Evolutionary conservation across 75 land plant genomes (phyloP).

Genomic region (Picea sitchensis): DNA sequence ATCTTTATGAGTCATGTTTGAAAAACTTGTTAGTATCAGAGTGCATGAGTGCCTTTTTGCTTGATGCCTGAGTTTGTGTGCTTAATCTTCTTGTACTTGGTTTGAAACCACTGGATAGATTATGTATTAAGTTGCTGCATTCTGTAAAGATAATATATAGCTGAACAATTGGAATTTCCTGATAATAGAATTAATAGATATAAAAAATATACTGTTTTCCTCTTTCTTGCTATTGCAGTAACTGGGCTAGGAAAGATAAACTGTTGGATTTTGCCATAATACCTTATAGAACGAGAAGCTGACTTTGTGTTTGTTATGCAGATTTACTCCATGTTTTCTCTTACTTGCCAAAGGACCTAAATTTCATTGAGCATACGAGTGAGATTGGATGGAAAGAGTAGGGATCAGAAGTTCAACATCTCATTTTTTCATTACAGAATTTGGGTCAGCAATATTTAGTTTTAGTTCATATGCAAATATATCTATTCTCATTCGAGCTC

Average conservation of each 20-base stretch:
- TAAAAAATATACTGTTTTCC: no score
- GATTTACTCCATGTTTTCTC: conserved; percentile 72
- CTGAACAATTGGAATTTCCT: neutral
- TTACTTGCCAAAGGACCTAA: conserved; percentile 67
- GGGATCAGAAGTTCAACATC: conserved; percentile 14
- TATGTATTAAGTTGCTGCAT: neutral
- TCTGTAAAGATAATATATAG: neutral
- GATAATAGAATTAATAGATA: neutral
- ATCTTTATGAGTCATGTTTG: neutral
- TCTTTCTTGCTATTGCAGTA: neutral
- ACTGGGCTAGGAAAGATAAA: neutral
- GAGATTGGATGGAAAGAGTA: conserved; percentile 81
- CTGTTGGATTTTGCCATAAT: neutral
- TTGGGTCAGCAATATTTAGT: no score
- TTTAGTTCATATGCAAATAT: no score
- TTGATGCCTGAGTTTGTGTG: neutral
- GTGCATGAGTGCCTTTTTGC: neutral
- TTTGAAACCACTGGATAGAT: neutral
- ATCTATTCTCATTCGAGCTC: no score
- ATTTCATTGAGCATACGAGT: conserved; percentile 76
- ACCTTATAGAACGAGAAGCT: neutral
- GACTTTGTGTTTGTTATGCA: conserved; percentile 18
- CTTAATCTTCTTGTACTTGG: neutral
- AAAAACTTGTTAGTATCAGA: no score
- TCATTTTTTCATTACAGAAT: neutral